Evolutionary conservation across 2,329 filamentous ascomycete genomes (phyloP), one percentile per base, ranked within the genome.

Genomic region (Coleophoma eucalyptorum): DNA sequence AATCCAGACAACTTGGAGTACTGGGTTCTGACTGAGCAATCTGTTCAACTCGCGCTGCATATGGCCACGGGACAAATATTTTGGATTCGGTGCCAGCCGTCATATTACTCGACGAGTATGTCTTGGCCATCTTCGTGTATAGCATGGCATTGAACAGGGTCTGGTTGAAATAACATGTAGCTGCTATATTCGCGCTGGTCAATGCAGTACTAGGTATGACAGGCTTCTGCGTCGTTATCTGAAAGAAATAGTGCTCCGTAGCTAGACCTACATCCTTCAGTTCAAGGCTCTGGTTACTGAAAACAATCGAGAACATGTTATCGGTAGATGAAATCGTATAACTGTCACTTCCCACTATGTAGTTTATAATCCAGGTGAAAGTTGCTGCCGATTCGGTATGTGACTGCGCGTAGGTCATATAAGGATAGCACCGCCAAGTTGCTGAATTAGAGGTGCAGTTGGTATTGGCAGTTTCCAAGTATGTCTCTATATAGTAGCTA

Each of bases 351-450:
- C 70, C 68, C n/a, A 61, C 54, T 4, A 61, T 55, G 3, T 70
- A 61, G 2, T 66, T 65, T 51, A 89, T 82, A 51, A 78, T 72
- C 84, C 83, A 88, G 62, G 79, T 75, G 65, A 87, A 86, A 6
- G 74, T 78, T 0, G 78, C 72, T 4, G 73, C 63, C 3, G 69
- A 68, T 18, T 71, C 68, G 6, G 70, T 64, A 10, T 63, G 61
- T 13, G 71, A 65, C 15, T 68, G 57, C 43, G 69, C 66, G 66
- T 80, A 83, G 31, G 72, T 72, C 3, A 67, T 69, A 60, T 77
- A 79, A 1, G 84, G 82, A 53, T 76, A 80, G 70, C 85, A 89
- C 49, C 72, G 72, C 81, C 84, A 89, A 1, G 81, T 81, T 4
- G 72, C 67, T 0, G 77, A 56, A 57, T 80, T 76, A 13, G 78